Evolutionary conservation across 352 stramenopile species (phyloP), one percentile per base, ranked within the genome.

Genomic region (Pythium scleroteichum): DNA sequence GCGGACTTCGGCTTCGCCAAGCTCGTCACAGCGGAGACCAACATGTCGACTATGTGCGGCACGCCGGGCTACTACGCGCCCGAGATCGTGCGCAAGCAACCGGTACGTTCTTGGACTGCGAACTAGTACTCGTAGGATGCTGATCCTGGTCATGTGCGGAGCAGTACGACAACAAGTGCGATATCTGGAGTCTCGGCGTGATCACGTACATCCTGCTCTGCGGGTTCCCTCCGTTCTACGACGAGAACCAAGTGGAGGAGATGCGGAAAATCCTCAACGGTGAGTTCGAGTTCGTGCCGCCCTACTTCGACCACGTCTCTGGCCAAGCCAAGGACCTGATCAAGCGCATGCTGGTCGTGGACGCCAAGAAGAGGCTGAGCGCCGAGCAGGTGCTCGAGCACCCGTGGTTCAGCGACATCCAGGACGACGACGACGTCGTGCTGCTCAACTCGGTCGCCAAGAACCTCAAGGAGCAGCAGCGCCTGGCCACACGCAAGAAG

Each of bases 51-150:
- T 1, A 94, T 92, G 73, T 96, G 85, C 48, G 89, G 89, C 29
- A 99, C 97, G 22, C 96, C 95, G 4, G 95, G 96, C 14, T 99
- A 99, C 76, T 96, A 98, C 47, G 97, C 97, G 0, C 95, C 97
- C 1, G 97, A 99, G 75, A 93, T 96, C 50, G 97, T 99, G 69
- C 76, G 97, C 32, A 92, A 97, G 59, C 82, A 95, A 53, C 80
- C 84, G 49, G 74, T 86, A 59, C 33, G 62, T 68, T 42, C 40
- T 38, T 39, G 45, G 10, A 35, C 29, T 35, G 5, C 5, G 29
- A 35, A 35, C 10, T 10, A 35, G 5, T 35, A 19, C 29, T 4
- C 16, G 2, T 52, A 23, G 44, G 6, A 13, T n/a, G 17, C 13
- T 44, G 23, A 20, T 33, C 2, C 7, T 29, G 6, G 16, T 50